Conservation (phyloP, 106 monocot species). For the Iris macrosiphon region DNA sequence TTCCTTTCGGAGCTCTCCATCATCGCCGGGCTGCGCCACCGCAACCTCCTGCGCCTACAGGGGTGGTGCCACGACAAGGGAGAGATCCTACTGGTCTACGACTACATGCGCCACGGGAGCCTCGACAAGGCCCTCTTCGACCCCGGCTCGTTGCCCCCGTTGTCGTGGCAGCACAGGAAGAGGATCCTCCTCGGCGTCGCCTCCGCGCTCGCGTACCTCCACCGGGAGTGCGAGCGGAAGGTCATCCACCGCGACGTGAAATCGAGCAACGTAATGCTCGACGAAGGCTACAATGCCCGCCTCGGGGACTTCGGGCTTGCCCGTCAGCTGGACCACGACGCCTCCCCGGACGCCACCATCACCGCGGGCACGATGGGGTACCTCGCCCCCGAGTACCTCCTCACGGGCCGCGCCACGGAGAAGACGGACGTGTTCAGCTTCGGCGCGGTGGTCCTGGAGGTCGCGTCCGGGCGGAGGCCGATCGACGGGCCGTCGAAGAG, state of each 20-base stretch:
- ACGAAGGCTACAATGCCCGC: slow-evolving; percentile 74
- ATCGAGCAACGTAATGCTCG: slow-evolving; percentile 99
- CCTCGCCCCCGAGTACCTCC: slow-evolving; percentile 93
- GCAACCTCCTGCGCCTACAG: slow-evolving; percentile 73
- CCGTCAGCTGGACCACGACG: slow-evolving; percentile 74
- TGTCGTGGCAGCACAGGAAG: slow-evolving; percentile 68
- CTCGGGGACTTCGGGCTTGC: slow-evolving; percentile 98
- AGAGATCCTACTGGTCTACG: slow-evolving; percentile 89
- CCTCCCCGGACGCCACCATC: slow-evolving; percentile 79
- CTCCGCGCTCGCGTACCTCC: slow-evolving; percentile 94
- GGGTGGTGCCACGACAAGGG: slow-evolving; percentile 95
- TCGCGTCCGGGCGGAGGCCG: slow-evolving; percentile 65
- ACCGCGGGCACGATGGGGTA: slow-evolving; percentile 98
- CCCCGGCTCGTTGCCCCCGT: slow-evolving; percentile 3
- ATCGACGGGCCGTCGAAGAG: slow-evolving; percentile 30
- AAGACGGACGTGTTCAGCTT: slow-evolving; percentile 93
- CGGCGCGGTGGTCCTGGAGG: slow-evolving; percentile 83
- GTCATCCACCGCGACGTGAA: slow-evolving; percentile 97
- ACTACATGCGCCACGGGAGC: slow-evolving; percentile 93
- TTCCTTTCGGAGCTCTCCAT: slow-evolving; percentile 93
- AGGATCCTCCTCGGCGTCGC: slow-evolving; percentile 81
- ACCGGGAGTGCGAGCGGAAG: slow-evolving; percentile 89
- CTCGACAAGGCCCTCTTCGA: slow-evolving; percentile 86
- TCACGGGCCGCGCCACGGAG: slow-evolving; percentile 90
- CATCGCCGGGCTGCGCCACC: slow-evolving; percentile 92